A percentile compares a stretch with the other conserved stretches of the same genome.
phyloP scores from a whole-genome alignment of 139 green algal species.

The Pleodorina starrii region DNA sequence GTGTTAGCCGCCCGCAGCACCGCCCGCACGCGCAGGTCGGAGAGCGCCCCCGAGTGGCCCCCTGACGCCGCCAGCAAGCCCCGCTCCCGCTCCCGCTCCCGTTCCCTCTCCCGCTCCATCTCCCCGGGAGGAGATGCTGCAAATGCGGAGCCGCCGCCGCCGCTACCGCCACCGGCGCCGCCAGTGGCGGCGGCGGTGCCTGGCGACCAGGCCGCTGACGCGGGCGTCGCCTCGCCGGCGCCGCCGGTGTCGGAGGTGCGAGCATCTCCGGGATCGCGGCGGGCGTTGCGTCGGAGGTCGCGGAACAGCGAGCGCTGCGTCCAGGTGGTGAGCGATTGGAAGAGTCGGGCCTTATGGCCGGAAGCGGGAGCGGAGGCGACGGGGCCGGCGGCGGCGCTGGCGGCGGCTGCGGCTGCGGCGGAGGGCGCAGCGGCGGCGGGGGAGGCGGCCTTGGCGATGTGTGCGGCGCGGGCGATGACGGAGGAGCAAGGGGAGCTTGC shows the following conservation, averaged over 20 bases:
- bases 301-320: conserved; percentile 4
- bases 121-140: no score
- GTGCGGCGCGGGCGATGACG: not conserved
- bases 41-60: conserved; percentile 8
- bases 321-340: not conserved
- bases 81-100: no score
- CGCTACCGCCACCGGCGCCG: not conserved
- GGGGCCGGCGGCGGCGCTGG: no score
- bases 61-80: no score
- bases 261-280: no score
- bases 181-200: no score
- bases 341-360: not conserved
- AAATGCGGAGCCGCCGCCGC: no score
- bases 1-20: conserved; percentile 20
- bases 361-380: not conserved
- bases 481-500: not conserved
- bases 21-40: conserved; percentile 9
- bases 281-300: not conserved
- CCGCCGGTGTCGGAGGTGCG: no score
- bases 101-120: no score
- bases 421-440: no score
- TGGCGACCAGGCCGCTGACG: not conserved
- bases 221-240: not conserved
- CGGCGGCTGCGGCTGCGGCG: no score
- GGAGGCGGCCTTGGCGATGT: not conserved